Conservation (phyloP, 2,329 filamentous ascomycete genomes). For the Aspergillus tanneri region DNA sequence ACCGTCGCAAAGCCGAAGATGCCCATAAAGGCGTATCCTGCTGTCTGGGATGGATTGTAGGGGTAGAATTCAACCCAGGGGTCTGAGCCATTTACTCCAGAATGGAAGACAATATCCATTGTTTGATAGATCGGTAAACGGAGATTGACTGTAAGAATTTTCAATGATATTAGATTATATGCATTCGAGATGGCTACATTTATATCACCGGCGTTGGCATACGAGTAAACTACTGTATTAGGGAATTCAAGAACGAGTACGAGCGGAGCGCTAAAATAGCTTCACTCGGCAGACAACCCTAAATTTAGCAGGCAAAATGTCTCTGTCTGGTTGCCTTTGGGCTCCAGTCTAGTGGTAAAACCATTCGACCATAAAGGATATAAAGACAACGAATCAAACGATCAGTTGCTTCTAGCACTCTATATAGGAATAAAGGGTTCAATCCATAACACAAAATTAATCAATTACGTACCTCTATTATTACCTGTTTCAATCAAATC, state of each 20-base stretch:
- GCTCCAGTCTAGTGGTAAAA: too few species aligned
- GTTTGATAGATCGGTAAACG: not conserved
- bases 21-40: slow-evolving; percentile 37
- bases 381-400: too few species aligned
- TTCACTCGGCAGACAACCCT: slow-evolving; percentile 5
- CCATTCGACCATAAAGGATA: too few species aligned
- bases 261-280: slow-evolving; percentile 16
- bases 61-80: slow-evolving; percentile 39
- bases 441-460: too few species aligned
- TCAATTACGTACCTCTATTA: too few species aligned
- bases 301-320: too few species aligned
- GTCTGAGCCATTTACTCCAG: slow-evolving; percentile 30
- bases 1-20: slow-evolving; percentile 35
- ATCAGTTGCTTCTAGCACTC: too few species aligned
- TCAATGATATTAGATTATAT: not conserved
- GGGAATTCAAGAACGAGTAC: slow-evolving; percentile 33
- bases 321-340: too few species aligned
- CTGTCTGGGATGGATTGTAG: slow-evolving; percentile 35
- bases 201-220: not conserved
- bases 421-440: too few species aligned
- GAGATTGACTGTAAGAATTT: too few species aligned
- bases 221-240: slow-evolving; percentile 17
- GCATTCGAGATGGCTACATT: not conserved
- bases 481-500: too few species aligned
- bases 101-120: slow-evolving; percentile 36